These are phyloP conservation scores for Neophaeococcomyces aloes DNA, from an alignment of 2,329 filamentous ascomycete species.

Conservation along the genomic window DNA sequence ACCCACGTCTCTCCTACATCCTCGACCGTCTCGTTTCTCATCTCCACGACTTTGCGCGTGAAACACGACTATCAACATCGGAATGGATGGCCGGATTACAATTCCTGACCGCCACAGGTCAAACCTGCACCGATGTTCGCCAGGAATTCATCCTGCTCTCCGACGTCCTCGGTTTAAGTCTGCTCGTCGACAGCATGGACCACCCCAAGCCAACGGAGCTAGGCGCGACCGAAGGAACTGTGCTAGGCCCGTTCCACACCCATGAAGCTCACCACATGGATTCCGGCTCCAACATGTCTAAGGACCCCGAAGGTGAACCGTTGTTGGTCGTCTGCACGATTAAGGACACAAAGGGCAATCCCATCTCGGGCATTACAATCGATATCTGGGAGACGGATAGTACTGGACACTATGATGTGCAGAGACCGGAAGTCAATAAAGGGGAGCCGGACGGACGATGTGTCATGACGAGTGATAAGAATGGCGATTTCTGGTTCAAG, in stretches of 20 bases:
- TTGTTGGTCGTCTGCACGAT: conserved; percentile 65
- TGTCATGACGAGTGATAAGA: conserved; percentile 55
- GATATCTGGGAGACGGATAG: conserved; percentile 82
- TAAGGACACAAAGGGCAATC: conserved; percentile 52
- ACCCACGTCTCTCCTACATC: conserved; percentile 59
- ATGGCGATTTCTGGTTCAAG: conserved; percentile 75
- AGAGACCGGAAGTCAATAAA: conserved; percentile 49
- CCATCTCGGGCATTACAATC: conserved; percentile 56
- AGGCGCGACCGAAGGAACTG: conserved; percentile 60
- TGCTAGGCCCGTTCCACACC: conserved; percentile 74
- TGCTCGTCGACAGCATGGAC: conserved; percentile 73
- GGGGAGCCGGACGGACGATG: conserved; percentile 60
- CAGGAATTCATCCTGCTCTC: conserved; percentile 74
- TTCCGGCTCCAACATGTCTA: conserved; percentile 53
- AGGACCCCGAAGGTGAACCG: conserved; percentile 58
- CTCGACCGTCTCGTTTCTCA: conserved; percentile 65
- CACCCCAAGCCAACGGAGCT: conserved; percentile 59
- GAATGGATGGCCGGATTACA: conserved; percentile 69
- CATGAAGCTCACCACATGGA: conserved; percentile 53
- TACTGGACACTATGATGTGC: conserved; percentile 72
- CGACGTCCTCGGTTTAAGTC: conserved; percentile 66
- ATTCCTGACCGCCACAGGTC: conserved; percentile 61
- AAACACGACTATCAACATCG: conserved; percentile 62
- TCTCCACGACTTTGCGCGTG: conserved; percentile 70
- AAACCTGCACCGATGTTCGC: conserved; percentile 63